Evolutionary conservation across 768 basidiomycete species (phyloP).

Genomic region (Mycena galopus): DNA sequence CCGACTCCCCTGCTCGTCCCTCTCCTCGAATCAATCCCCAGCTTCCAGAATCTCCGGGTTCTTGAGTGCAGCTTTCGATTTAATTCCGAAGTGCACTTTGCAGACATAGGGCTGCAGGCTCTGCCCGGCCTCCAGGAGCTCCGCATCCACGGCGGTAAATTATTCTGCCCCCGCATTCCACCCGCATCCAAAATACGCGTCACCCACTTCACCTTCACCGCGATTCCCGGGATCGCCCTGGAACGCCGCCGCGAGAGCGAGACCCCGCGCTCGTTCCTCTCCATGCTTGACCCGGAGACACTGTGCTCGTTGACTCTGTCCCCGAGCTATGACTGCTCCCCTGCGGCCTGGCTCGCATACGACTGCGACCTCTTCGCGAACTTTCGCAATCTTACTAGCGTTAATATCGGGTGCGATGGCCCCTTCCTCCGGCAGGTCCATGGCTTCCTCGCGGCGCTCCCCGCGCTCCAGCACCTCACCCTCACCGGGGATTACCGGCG

Average conservation of each 20-base stretch:
- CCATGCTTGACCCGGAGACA: conserved; percentile 12
- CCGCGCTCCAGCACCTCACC: conserved; percentile 7
- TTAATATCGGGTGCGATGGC: conserved; percentile 24
- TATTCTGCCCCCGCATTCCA: not conserved
- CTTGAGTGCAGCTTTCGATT: conserved; percentile 20
- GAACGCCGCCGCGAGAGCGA: not conserved
- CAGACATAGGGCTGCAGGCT: conserved; percentile 13
- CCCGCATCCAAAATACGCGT: conserved; percentile 9
- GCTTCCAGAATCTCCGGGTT: conserved; percentile 12
- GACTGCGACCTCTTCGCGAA: conserved; percentile 10
- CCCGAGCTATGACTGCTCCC: conserved; percentile 25
- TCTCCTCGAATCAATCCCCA: conserved; percentile 8
- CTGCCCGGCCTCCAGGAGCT: conserved; percentile 19
- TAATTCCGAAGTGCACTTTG: conserved; percentile 16
- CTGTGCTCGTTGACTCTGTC: conserved; percentile 11
- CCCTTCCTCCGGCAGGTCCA: conserved; percentile 23
- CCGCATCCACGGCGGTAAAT: conserved; percentile 10
- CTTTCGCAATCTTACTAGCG: conserved; percentile 11
- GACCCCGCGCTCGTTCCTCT: conserved; percentile 24
- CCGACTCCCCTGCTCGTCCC: conserved; percentile 2
- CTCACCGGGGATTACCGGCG: conserved; percentile 5
- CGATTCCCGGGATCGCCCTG: conserved; percentile 12
- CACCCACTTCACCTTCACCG: conserved; percentile 20
- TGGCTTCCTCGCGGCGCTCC: conserved; percentile 18
- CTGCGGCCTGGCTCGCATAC: conserved; percentile 23